Evolutionary conservation across 1,139 yeast species (phyloP), one percentile per base, ranked within the genome.

Genomic region (Hanseniaspora uvarum): DNA sequence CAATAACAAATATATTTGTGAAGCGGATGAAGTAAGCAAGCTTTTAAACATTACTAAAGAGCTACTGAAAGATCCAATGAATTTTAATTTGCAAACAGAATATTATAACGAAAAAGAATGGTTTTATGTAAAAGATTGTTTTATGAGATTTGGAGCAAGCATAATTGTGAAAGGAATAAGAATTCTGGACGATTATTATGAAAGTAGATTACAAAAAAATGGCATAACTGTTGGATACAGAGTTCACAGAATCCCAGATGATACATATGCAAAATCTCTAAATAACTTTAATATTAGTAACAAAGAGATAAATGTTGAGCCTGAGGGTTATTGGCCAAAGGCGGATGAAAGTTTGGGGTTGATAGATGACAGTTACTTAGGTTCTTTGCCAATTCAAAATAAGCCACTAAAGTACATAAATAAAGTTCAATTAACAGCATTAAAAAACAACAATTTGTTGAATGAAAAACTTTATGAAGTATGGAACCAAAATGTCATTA

Each of bases 111-210:
- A 49, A 8, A 24, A 45, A 16, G 37, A 28, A 16, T 38, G 48
- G 43, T 38, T 54, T 33, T 46, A 38, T 14, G 67, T 67, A 2
- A 65, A 59, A 55, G 78, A 86, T 3, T 78, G 83, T 45, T 86
- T 72, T 64, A 70, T 87, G 56, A 80, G 78, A 60, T 85, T 83
- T 68, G 94, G 94, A 10, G 84, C 92, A 1, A 72, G 80, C 46
- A 71, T 83, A 46, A 70, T 86, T 41, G 71, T 72, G 14, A 73
- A 74, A 50, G 94, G 94, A 24, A 72, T 74, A 53, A 77, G 87
- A 58, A 80, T 84, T 11, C 68, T 70, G 19, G 94, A 85, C 66
- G 94, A 85, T 65, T 85, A 85, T 63, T 85, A 92, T 87, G 94
- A 84, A 31, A 41, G 34, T 2, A 36, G 18, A 26, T 30, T 50